phyloP scores from a whole-genome alignment of 495 filamentous ascomycete species.

The Annulohypoxylon bovei region DNA sequence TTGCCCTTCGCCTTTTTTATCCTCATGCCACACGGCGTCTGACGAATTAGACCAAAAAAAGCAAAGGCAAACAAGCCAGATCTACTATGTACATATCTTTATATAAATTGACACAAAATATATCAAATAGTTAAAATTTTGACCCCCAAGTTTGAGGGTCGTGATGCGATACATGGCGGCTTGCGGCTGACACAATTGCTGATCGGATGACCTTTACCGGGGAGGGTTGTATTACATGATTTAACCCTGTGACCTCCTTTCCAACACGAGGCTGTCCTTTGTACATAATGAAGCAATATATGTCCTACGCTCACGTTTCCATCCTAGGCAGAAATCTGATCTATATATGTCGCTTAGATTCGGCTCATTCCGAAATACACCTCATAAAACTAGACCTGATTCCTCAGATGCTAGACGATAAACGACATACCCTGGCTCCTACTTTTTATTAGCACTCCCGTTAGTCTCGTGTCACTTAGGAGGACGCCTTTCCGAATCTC shows the following conservation, averaged over 20 bases:
- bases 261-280: slow-evolving; percentile 21
- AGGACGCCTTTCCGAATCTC: slow-evolving; percentile 11
- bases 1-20: background rate
- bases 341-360: background rate
- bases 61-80: background rate
- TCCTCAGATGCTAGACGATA: background rate
- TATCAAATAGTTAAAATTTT: background rate
- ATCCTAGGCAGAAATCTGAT: background rate
- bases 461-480: background rate
- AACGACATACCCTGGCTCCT: background rate
- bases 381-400: background rate
- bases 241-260: slow-evolving; percentile 24
- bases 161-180: background rate
- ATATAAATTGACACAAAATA: background rate
- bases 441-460: background rate
- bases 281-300: background rate
- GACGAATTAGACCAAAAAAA: background rate
- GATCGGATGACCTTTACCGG: slow-evolving; percentile 19
- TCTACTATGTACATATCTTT: background rate
- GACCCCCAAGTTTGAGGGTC: background rate
- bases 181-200: slow-evolving; percentile 19
- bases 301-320: background rate
- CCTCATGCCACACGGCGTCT: background rate
- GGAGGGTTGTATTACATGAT: slow-evolving; percentile 5
- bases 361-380: background rate